These are phyloP conservation scores for Candida rishiriensis DNA, from an alignment of 805 yeast genomes.

Conservation along the genomic window DNA sequence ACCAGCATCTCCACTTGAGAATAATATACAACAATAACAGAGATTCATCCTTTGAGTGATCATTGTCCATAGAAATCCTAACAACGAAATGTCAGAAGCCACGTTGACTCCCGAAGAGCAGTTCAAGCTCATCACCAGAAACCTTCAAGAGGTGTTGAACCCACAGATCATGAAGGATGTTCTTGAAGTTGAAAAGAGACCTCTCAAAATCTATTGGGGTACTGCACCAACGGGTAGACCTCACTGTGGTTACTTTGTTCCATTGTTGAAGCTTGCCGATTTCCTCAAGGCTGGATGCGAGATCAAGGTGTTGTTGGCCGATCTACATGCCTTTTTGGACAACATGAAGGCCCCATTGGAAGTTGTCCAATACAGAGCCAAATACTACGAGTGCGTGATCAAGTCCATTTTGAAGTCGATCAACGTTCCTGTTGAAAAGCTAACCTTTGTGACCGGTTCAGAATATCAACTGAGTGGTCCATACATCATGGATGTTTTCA, in stretches of 20 bases:
- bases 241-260: constrained; percentile 97
- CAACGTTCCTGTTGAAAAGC: constrained; percentile 87
- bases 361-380: constrained; percentile 81
- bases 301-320: constrained; percentile 88
- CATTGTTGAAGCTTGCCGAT: constrained; percentile 95
- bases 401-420: constrained; percentile 82
- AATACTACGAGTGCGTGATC: constrained; percentile 78
- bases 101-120: constrained; percentile 53
- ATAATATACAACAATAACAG: too few relatives aligned
- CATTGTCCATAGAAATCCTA: too few relatives aligned
- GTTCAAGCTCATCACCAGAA: constrained; percentile 72
- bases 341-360: constrained; percentile 98
- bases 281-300: constrained; percentile 95
- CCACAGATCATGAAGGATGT: constrained; percentile 82
- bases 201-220: constrained; percentile 93
- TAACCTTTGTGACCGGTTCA: constrained; percentile 81
- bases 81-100: constrained; percentile 16
- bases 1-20: too few relatives aligned
- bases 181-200: constrained; percentile 74
- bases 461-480: constrained; percentile 77
- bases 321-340: constrained; percentile 93
- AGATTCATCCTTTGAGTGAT: too few relatives aligned
- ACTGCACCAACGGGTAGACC: constrained; percentile 99
- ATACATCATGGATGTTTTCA: constrained; percentile 87
- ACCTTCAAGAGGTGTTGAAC: constrained; percentile 88